A percentile compares a stretch with the other conserved stretches of the same genome.
These are phyloP conservation scores for Simplicillium sp. DNA, from an alignment of 2,329 filamentous ascomycete species.

Conservation along the genomic window DNA sequence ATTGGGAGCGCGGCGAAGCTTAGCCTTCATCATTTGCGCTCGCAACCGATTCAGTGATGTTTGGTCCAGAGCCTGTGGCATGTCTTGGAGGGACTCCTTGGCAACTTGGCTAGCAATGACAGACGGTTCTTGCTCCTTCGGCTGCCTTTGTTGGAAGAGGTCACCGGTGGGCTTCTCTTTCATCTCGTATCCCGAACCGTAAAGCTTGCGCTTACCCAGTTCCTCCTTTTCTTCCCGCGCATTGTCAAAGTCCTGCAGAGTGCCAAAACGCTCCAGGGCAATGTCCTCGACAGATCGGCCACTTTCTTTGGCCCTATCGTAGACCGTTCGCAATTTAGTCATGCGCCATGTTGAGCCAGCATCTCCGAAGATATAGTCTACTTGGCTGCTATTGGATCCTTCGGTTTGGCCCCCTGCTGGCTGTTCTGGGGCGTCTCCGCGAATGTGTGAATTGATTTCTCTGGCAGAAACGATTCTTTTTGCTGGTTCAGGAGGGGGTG, in stretches of 20 bases:
- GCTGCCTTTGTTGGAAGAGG: slow-evolving; percentile 67
- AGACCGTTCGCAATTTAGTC: slow-evolving; percentile 85
- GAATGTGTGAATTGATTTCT: slow-evolving; percentile 65
- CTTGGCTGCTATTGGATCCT: slow-evolving; percentile 40
- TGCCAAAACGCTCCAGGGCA: slow-evolving; percentile 73
- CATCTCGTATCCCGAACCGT: slow-evolving; percentile 75
- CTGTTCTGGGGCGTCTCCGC: slow-evolving; percentile 21
- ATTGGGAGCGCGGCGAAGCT: slow-evolving; percentile 68
- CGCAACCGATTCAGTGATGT: slow-evolving; percentile 81
- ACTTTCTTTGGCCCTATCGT: slow-evolving; percentile 66
- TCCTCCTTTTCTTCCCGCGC: slow-evolving; percentile 90
- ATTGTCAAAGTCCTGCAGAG: slow-evolving; percentile 78
- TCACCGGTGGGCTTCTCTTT: slow-evolving; percentile 86
- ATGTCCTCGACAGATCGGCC: slow-evolving; percentile 70
- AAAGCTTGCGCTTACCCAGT: slow-evolving; percentile 69
- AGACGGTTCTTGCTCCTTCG: slow-evolving; percentile 19
- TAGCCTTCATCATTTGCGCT: slow-evolving; percentile 93
- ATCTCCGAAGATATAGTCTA: slow-evolving; percentile 83
- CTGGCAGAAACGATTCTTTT: slow-evolving; percentile 66
- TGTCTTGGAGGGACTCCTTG: slow-evolving; percentile 7
- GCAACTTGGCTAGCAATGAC: slow-evolving; percentile 1
- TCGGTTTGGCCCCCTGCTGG: slow-evolving; percentile 1
- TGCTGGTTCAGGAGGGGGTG: slow-evolving; percentile 42
- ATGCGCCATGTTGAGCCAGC: slow-evolving; percentile 89
- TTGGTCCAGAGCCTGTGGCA: slow-evolving; percentile 50